Conservation (phyloP, 2,329 filamentous ascomycete genomes). For the Penicillium thymicola region DNA sequence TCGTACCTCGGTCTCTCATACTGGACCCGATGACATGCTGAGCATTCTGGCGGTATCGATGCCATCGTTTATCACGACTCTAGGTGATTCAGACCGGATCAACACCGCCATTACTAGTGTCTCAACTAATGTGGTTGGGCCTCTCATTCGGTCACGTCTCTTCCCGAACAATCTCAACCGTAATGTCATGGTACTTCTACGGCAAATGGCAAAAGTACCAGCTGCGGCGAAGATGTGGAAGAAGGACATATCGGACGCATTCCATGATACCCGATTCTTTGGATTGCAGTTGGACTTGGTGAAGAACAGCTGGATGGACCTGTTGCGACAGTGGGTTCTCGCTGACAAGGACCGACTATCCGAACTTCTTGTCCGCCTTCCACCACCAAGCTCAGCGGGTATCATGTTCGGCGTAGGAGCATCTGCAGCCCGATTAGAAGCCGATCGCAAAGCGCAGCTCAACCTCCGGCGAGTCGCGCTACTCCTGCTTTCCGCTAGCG, state of each 20-base stretch:
- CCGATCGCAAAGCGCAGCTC: constrained; percentile 87
- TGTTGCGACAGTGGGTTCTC: constrained; percentile 79
- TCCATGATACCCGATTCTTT: constrained; percentile 87
- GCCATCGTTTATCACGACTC: constrained; percentile 74
- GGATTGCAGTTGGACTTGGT: constrained; percentile 64
- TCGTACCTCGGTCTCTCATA: constrained; percentile 33
- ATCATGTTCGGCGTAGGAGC: constrained; percentile 99
- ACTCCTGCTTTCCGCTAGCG: constrained; percentile 70
- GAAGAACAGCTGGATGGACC: constrained; percentile 71
- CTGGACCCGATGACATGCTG: constrained; percentile 70
- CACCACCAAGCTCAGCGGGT: constrained; percentile 83
- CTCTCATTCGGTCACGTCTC: constrained; percentile 74
- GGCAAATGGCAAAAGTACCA: constrained; percentile 71
- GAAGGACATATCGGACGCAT: constrained; percentile 86
- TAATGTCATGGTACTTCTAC: constrained; percentile 68
- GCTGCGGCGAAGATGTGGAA: constrained; percentile 87
- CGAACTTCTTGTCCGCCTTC: constrained; percentile 75
- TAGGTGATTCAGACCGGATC: constrained; percentile 83
- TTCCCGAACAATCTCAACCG: constrained; percentile 83
- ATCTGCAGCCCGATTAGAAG: constrained; percentile 87
- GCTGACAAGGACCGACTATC: constrained; percentile 84
- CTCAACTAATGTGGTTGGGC: constrained; percentile 76
- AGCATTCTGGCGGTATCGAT: constrained; percentile 75
- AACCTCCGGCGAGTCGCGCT: constrained; percentile 80
- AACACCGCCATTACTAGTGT: constrained; percentile 74